Conservation (phyloP, 192 early-diverging fungal genomes). For the Coemansia sp. region DNA sequence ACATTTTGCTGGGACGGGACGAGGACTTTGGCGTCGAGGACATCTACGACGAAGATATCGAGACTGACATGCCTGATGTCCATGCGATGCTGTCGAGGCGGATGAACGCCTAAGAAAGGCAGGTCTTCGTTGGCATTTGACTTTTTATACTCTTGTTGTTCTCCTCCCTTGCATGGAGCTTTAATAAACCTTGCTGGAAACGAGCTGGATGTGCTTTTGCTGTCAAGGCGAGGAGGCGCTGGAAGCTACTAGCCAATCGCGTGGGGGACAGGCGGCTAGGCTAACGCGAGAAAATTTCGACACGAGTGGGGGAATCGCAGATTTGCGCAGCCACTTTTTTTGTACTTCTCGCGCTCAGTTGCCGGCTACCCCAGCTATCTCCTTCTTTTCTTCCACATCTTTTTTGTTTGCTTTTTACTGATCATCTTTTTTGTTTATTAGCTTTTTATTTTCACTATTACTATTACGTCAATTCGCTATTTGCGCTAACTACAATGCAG, state of each 20-base stretch:
- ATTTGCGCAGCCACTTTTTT: slow-evolving; percentile 22
- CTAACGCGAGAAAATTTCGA: no score
- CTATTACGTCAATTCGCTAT: background rate
- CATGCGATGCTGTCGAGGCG: slow-evolving; percentile 34
- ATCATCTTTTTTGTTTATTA: background rate
- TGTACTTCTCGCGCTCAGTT: background rate
- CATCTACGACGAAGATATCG: slow-evolving; percentile 73
- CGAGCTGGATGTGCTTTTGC: background rate
- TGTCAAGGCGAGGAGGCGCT: background rate
- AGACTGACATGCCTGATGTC: slow-evolving; percentile 12
- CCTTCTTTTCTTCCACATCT: slow-evolving; percentile 2
- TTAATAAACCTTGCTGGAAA: background rate
- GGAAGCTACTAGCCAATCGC: background rate
- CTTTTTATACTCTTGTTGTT: background rate
- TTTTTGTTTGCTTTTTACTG: background rate
- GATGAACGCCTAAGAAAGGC: slow-evolving; percentile 13
- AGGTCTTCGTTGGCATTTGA: background rate
- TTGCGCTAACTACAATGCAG: slow-evolving; percentile 29
- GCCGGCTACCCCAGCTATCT: background rate
- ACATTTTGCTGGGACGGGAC: slow-evolving; percentile 90
- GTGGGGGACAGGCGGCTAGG: background rate
- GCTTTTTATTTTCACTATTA: slow-evolving; percentile 10
- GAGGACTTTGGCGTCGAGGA: slow-evolving; percentile 90
- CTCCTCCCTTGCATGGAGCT: background rate
- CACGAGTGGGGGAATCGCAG: background rate